Conservation (phyloP, 495 filamentous ascomycete genomes). For the Penicillium steckii region DNA sequence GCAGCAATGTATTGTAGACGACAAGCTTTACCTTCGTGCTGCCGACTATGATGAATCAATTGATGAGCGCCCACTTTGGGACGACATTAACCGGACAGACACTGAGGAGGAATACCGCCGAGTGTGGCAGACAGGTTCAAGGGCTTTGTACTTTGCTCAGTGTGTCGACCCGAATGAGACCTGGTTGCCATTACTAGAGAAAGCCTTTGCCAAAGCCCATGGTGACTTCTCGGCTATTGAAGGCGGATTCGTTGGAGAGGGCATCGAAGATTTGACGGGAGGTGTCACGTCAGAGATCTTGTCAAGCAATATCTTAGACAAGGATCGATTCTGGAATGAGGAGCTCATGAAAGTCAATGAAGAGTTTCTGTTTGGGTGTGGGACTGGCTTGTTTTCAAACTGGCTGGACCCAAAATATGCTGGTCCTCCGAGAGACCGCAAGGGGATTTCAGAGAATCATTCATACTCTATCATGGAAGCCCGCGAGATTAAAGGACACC, state of each 20-base stretch:
- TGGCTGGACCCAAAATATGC: constrained; percentile 45
- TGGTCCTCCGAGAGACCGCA: constrained; percentile 49
- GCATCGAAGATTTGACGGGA: constrained; percentile 89
- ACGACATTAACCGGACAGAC: constrained; percentile 66
- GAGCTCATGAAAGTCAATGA: constrained; percentile 83
- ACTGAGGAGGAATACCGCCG: constrained; percentile 77
- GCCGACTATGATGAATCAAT: constrained; percentile 76
- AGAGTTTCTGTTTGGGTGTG: constrained; percentile 85
- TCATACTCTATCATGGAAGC: constrained; percentile 89
- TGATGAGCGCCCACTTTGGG: constrained; percentile 67
- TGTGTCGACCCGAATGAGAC: constrained; percentile 87
- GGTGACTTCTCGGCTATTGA: constrained; percentile 83
- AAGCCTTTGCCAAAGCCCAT: constrained; percentile 95
- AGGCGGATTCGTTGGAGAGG: constrained; percentile 83
- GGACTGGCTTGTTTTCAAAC: constrained; percentile 61
- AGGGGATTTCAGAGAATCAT: constrained; percentile 79
- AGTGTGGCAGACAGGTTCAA: constrained; percentile 71
- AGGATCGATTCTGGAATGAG: constrained; percentile 83
- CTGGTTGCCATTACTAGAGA: constrained; percentile 91
- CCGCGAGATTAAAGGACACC: constrained; percentile 69
- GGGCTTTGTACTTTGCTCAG: constrained; percentile 82
- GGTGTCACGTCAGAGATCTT: constrained; percentile 83
- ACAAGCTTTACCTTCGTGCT: constrained; percentile 77
- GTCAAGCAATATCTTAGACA: constrained; percentile 81
- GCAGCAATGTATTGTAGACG: constrained; percentile 87